These are phyloP conservation scores for Dendrocalamus sinicus DNA, from an alignment of 176 grass and related monocot species.

Conservation along the genomic window DNA sequence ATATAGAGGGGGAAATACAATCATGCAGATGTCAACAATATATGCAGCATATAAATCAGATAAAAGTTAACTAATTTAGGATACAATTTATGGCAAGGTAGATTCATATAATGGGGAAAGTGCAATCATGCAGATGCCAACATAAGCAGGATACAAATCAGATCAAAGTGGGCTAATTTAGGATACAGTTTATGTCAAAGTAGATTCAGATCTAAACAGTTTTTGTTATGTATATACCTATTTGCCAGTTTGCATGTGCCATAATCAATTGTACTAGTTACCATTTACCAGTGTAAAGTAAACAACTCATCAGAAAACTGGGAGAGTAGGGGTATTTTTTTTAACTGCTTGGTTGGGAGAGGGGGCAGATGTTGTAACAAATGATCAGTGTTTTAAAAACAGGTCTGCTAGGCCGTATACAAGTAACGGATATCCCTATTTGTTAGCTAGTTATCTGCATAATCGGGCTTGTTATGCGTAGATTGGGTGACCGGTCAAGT, in stretches of 20 bases:
- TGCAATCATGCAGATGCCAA: background rate
- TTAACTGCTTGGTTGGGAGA: conserved; percentile 6
- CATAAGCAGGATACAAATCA: background rate
- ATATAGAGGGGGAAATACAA: conserved; percentile 4
- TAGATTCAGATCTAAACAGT: background rate
- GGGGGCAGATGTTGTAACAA: conserved; percentile 9
- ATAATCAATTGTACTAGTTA: conserved; percentile 7
- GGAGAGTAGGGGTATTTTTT: background rate
- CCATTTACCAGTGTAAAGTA: background rate
- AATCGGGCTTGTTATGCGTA: too few relatives aligned
- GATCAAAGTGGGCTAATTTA: background rate
- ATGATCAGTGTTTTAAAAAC: too few relatives aligned
- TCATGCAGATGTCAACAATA: background rate
- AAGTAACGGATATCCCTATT: too few relatives aligned
- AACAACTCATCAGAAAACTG: background rate
- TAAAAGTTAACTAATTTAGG: background rate
- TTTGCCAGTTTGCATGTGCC: background rate
- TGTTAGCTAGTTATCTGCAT: too few relatives aligned
- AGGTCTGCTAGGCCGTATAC: too few relatives aligned
- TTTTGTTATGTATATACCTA: background rate
- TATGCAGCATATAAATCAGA: conserved; percentile 18
- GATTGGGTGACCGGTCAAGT: too few relatives aligned
- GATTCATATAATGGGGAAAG: background rate
- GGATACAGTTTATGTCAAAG: too few relatives aligned
- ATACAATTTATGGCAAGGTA: background rate